phyloP scores from a whole-genome alignment of 176 grass and related monocot species.

The Bromus sterilis region DNA sequence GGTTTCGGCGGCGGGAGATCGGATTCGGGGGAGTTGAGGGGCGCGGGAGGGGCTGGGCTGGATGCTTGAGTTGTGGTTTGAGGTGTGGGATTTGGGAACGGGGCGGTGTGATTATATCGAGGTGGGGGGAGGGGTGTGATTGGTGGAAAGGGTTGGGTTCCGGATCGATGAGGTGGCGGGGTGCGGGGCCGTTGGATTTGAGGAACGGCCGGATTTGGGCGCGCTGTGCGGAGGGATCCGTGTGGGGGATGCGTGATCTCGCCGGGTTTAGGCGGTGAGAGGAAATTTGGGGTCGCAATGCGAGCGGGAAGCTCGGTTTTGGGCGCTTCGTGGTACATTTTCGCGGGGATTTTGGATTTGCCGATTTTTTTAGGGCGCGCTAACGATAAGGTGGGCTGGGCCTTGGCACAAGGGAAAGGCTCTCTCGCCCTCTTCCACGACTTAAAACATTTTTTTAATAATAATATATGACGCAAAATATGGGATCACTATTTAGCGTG shows the following conservation, averaged over 20 bases:
- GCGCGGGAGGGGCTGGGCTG: background rate
- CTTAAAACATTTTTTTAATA: too few relatives aligned
- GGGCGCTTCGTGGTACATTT: background rate
- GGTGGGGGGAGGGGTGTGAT: background rate
- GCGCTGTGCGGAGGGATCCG: background rate
- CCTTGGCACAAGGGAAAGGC: too few relatives aligned
- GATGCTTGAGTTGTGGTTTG: background rate
- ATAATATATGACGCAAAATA: too few relatives aligned
- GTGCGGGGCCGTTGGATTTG: background rate
- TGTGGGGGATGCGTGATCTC: conserved; percentile 7
- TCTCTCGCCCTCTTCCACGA: too few relatives aligned
- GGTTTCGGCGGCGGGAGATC: background rate
- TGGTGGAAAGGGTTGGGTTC: background rate
- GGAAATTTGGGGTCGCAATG: background rate
- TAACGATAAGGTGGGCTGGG: too few relatives aligned
- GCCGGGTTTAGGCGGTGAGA: background rate
- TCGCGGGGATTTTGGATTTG: too few relatives aligned
- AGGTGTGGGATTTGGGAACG: background rate
- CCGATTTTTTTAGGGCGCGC: too few relatives aligned
- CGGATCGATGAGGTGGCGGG: conserved; percentile 24
- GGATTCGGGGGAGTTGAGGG: background rate
- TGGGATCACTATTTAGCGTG: too few relatives aligned
- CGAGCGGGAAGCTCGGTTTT: background rate
- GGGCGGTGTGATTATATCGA: conserved; percentile 4
- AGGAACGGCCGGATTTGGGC: background rate